These are phyloP conservation scores for Solanum bulbocastanum DNA, from an alignment of 257 asterid species.

Conservation along the genomic window DNA sequence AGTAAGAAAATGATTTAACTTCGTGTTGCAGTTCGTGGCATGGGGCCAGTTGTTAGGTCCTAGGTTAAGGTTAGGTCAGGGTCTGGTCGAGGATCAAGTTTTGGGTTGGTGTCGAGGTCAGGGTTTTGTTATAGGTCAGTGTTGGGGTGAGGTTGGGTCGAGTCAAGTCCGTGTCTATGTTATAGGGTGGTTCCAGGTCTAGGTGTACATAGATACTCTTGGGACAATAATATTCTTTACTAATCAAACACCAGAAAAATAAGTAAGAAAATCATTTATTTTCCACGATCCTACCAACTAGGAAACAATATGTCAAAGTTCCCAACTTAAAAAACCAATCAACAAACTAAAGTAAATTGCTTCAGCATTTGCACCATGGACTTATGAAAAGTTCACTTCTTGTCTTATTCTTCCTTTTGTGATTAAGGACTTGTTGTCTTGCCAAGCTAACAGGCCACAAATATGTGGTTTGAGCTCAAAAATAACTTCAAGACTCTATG, in stretches of 20 bases:
- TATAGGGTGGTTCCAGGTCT: not conserved
- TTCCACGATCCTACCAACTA: not conserved
- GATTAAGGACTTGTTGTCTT: not conserved
- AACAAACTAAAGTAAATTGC: not conserved
- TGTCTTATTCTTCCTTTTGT: not conserved
- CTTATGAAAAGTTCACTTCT: not conserved
- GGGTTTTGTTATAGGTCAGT: not conserved
- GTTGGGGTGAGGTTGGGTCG: not conserved
- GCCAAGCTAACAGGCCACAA: not conserved
- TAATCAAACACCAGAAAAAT: not conserved
- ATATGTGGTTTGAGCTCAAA: not conserved
- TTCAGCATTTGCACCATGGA: not conserved
- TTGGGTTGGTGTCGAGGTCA: too few species aligned
- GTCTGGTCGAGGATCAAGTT: too few species aligned
- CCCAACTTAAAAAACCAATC: not conserved
- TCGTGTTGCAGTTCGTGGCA: too few species aligned
- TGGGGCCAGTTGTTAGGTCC: too few species aligned
- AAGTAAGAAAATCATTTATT: not conserved
- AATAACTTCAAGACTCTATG: not conserved
- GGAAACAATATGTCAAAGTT: not conserved
- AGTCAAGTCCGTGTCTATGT: not conserved
- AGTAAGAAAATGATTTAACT: too few species aligned
- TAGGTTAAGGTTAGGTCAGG: too few species aligned
- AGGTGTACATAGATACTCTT: not conserved
- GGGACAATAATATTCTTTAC: not conserved